A percentile compares a stretch with the other conserved stretches of the same genome.
These are phyloP conservation scores for Coccomyxa subellipsoidea DNA, from an alignment of 163 green algal genomes.

Conservation along the genomic window DNA sequence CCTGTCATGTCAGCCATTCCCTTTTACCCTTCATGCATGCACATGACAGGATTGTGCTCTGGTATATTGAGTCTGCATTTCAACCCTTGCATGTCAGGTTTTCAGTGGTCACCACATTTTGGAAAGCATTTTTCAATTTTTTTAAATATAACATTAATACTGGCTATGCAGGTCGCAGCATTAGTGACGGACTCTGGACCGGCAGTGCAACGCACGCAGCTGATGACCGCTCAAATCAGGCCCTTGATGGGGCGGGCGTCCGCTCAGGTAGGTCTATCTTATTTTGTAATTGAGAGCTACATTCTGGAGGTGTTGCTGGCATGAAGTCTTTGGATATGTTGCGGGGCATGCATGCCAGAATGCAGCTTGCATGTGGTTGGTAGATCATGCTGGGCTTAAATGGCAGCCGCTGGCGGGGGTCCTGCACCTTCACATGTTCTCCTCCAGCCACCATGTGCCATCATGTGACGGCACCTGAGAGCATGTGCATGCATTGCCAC, in stretches of 20 bases:
- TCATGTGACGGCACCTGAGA: not conserved
- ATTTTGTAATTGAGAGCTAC: too few relatives aligned
- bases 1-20: not conserved
- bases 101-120: too few relatives aligned
- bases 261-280: not conserved
- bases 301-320: too few relatives aligned
- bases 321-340: too few relatives aligned
- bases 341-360: too few relatives aligned
- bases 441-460: too few relatives aligned
- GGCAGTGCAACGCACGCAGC: conserved; percentile 29
- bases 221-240: not conserved
- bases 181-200: conserved; percentile 35
- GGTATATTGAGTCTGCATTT: not conserved
- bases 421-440: not conserved
- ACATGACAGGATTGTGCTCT: not conserved
- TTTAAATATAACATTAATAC: not conserved
- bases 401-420: not conserved
- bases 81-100: too few relatives aligned
- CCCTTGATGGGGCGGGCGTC: conserved; percentile 11
- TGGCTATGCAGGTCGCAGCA: conserved; percentile 24
- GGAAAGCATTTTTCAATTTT: not conserved
- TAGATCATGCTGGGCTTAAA: not conserved
- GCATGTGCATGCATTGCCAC: too few relatives aligned
- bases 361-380: too few relatives aligned
- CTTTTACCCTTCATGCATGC: not conserved